These are phyloP conservation scores for Saccharomyces hybrid DNA, from an alignment of 1,139 yeast genomes.

Conservation along the genomic window DNA sequence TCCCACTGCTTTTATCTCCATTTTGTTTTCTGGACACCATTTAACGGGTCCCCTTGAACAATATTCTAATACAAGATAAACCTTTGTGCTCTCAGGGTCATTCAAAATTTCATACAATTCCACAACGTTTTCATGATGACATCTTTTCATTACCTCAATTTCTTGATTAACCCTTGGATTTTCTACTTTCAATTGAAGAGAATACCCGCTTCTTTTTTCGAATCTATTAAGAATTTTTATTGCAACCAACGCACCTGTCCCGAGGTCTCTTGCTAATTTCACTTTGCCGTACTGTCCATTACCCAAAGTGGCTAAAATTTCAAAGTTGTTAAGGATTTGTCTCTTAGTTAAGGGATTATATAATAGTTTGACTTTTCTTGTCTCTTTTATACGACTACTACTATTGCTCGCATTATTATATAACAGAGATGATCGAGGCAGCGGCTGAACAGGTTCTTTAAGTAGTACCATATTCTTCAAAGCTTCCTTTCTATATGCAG, in stretches of 20 bases:
- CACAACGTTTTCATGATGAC: conserved; percentile 87
- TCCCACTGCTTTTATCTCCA: conserved; percentile 41
- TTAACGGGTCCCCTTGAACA: conserved; percentile 86
- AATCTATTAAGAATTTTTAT: conserved; percentile 85
- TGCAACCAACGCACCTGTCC: conserved; percentile 70
- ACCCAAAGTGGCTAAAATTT: conserved; percentile 79
- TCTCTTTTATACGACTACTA: conserved; percentile 50
- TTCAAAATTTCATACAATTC: conserved; percentile 82
- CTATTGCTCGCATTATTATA: background rate
- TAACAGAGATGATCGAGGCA: background rate
- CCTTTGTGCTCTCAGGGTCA: conserved; percentile 74
- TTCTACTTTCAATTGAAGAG: background rate
- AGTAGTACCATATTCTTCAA: background rate
- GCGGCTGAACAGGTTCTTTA: background rate
- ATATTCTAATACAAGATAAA: conserved; percentile 84
- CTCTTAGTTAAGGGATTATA: conserved; percentile 84
- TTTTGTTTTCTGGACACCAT: conserved; percentile 45
- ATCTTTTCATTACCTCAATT: conserved; percentile 92
- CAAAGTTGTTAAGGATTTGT: conserved; percentile 82
- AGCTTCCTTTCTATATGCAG: background rate
- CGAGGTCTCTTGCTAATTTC: conserved; percentile 72
- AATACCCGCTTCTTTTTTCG: conserved; percentile 30
- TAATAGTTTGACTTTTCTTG: conserved; percentile 70
- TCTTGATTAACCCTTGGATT: conserved; percentile 46
- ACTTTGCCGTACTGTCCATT: conserved; percentile 98